Evolutionary conservation across 2,329 filamentous ascomycete species (phyloP).

Genomic region (Botrytis byssoidea): DNA sequence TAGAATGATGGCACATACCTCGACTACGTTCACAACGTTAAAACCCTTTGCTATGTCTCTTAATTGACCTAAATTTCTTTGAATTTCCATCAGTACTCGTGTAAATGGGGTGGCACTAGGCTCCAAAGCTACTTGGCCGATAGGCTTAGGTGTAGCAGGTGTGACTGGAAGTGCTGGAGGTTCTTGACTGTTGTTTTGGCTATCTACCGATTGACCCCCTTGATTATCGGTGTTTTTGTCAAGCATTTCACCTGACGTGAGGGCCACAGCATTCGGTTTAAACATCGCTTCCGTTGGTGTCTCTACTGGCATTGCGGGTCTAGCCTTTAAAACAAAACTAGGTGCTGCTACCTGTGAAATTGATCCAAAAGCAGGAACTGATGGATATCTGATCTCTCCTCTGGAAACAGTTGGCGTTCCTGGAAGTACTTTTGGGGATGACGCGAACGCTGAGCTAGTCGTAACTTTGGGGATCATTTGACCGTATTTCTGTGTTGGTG

Average conservation of each 20-base stretch:
- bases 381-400: neutral
- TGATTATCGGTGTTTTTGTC: neutral
- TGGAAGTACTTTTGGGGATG: neutral
- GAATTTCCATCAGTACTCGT: neutral
- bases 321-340: neutral
- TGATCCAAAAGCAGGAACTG: neutral
- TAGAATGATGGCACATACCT: neutral
- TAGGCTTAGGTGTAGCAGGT: neutral
- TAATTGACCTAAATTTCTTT: neutral
- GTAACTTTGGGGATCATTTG: neutral
- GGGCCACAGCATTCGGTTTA: neutral
- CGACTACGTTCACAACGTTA: neutral
- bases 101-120: neutral
- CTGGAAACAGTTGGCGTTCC: neutral
- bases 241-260: neutral
- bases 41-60: slow-evolving; percentile 13
- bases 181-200: neutral
- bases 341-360: slow-evolving; percentile 2
- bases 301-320: neutral
- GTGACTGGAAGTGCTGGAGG: neutral
- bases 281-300: neutral
- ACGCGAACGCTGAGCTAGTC: neutral
- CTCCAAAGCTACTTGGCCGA: neutral
- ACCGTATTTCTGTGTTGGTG: neutral
- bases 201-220: neutral